phyloP scores from a whole-genome alignment of 345 rosid species.

The Hevea brasiliensis region DNA sequence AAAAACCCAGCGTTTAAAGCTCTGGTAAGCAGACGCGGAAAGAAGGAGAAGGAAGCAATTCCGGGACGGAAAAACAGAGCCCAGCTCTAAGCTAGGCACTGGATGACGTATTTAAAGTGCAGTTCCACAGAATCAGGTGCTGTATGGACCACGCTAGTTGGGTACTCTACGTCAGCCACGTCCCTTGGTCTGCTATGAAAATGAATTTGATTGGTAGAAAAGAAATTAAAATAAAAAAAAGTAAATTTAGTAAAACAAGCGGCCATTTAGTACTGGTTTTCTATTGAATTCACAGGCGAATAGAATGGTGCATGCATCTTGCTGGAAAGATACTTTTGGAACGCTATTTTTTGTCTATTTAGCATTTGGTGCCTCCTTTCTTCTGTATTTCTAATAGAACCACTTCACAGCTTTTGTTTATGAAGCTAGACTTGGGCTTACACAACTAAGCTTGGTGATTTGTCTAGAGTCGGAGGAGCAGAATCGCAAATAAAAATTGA shows the following conservation, averaged over 20 bases:
- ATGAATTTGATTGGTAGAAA: no score
- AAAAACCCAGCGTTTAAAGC: no score
- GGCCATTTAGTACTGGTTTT: constrained; percentile 8
- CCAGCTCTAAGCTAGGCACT: background rate
- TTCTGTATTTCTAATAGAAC: background rate
- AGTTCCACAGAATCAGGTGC: constrained; percentile 27
- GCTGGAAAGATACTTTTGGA: background rate
- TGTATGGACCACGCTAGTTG: background rate
- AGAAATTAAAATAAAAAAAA: background rate
- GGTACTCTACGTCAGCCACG: background rate
- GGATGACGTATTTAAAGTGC: background rate
- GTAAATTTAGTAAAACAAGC: constrained; percentile 5
- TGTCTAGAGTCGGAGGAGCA: background rate
- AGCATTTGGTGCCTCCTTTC: background rate
- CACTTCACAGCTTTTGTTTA: background rate
- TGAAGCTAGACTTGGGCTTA: no score
- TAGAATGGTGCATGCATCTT: background rate
- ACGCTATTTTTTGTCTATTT: background rate
- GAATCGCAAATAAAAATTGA: background rate
- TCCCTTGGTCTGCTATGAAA: background rate
- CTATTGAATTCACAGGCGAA: background rate
- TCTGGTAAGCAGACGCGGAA: background rate
- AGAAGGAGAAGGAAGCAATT: background rate
- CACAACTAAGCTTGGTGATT: background rate
- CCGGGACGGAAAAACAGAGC: background rate